These are phyloP conservation scores for Gossypium aridum DNA, from an alignment of 441 rosid genomes.

Conservation along the genomic window DNA sequence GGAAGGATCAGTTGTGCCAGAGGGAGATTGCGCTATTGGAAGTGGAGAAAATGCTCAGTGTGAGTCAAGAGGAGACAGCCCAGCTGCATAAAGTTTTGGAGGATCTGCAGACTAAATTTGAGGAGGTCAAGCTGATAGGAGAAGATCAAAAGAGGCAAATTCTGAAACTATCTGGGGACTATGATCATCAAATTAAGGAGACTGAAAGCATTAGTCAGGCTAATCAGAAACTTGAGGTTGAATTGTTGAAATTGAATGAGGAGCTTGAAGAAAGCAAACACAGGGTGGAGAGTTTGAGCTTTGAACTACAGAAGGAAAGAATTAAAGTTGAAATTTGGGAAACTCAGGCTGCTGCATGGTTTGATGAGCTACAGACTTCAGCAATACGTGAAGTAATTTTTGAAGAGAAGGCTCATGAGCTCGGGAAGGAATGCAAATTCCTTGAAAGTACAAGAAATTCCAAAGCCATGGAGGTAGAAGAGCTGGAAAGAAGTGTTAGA, in stretches of 20 bases:
- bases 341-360: slow-evolving; percentile 40
- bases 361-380: slow-evolving; percentile 50
- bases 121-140: slow-evolving; percentile 37
- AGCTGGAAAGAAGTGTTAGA: slow-evolving; percentile 48
- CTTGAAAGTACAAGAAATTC: slow-evolving; percentile 32
- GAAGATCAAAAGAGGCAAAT: slow-evolving; percentile 51
- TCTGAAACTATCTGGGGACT: slow-evolving; percentile 43
- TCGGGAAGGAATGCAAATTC: slow-evolving; percentile 35
- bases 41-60: slow-evolving; percentile 35
- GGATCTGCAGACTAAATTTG: slow-evolving; percentile 46
- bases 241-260: slow-evolving; percentile 30
- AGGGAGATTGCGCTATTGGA: slow-evolving; percentile 42
- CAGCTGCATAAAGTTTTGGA: slow-evolving; percentile 39
- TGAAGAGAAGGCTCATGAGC: slow-evolving; percentile 52
- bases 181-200: slow-evolving; percentile 43
- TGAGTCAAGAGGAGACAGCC: slow-evolving; percentile 36
- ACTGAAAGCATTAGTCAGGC: slow-evolving; percentile 26
- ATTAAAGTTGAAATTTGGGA: slow-evolving; percentile 49
- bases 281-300: slow-evolving; percentile 46
- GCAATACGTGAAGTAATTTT: slow-evolving; percentile 48
- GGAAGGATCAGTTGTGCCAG: slow-evolving; percentile 33
- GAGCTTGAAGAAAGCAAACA: slow-evolving; percentile 43
- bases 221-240: slow-evolving; percentile 40
- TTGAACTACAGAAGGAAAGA: slow-evolving; percentile 41
- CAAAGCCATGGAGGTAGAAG: slow-evolving; percentile 43